These are phyloP conservation scores for Taiozyma sp. DNA, from an alignment of 1,139 yeast genomes.

Conservation along the genomic window DNA sequence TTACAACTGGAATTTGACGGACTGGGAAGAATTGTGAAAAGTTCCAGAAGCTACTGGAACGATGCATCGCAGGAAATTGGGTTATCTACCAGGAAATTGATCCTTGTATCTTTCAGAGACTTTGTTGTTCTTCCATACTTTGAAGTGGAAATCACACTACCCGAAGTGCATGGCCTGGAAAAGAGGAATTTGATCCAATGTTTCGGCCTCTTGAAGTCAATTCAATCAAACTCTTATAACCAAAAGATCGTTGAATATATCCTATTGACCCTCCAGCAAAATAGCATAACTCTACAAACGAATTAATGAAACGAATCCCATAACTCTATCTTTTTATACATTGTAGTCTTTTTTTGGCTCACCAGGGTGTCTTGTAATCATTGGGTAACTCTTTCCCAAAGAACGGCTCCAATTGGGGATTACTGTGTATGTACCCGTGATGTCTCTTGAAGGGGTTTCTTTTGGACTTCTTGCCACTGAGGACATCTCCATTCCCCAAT, in stretches of 20 bases:
- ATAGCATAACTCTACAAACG: neutral
- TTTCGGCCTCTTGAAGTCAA: slow-evolving; percentile 45
- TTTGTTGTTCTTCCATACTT: slow-evolving; percentile 43
- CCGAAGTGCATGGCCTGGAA: slow-evolving; percentile 28
- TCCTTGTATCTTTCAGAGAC: slow-evolving; percentile 42
- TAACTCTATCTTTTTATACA: neutral
- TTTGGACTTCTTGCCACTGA: slow-evolving; percentile 34
- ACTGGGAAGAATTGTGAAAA: slow-evolving; percentile 25
- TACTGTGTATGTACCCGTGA: slow-evolving; percentile 36
- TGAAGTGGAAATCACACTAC: slow-evolving; percentile 31
- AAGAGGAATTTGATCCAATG: slow-evolving; percentile 46
- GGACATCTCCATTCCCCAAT: slow-evolving; percentile 45
- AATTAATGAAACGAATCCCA: neutral
- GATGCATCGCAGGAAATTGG: slow-evolving; percentile 23
- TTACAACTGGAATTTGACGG: slow-evolving; percentile 47
- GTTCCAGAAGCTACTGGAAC: slow-evolving; percentile 32
- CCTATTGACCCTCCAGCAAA: slow-evolving; percentile 11
- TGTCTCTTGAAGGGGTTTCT: slow-evolving; percentile 58
- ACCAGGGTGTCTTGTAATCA: neutral
- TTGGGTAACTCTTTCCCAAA: slow-evolving; percentile 6
- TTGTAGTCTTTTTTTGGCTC: neutral
- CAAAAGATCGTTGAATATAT: slow-evolving; percentile 45
- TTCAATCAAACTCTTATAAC: slow-evolving; percentile 45
- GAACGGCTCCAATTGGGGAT: slow-evolving; percentile 16
- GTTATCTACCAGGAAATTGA: slow-evolving; percentile 25